Conservation (phyloP, 2,329 filamentous ascomycete genomes). For the Dendrostoma leiphaemia region DNA sequence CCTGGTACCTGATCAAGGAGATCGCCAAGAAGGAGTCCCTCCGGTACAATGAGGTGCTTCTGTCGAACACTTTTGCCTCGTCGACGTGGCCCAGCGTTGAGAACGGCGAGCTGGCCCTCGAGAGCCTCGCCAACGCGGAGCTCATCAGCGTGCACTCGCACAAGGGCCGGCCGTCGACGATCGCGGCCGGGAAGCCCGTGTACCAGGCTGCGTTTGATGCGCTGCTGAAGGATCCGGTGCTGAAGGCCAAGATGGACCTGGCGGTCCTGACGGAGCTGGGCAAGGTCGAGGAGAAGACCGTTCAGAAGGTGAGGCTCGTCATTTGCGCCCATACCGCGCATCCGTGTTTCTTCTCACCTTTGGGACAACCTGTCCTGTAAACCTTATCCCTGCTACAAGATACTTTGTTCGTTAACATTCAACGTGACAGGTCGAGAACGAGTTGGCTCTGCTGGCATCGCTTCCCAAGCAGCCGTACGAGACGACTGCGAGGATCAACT, state of each 20-base stretch:
- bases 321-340: too few relatives aligned
- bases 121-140: constrained; percentile 79
- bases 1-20: constrained; percentile 82
- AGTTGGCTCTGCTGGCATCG: constrained; percentile 68
- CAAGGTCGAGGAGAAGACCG: constrained; percentile 68
- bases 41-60: constrained; percentile 81
- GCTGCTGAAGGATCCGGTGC: constrained; percentile 68
- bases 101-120: constrained; percentile 72
- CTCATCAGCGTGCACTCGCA: constrained; percentile 73
- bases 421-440: constrained; percentile 59
- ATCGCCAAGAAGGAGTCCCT: constrained; percentile 68
- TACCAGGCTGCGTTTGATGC: constrained; percentile 79
- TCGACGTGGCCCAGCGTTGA: constrained; percentile 46
- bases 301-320: constrained; percentile 56
- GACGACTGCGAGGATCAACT: constrained; percentile 64
- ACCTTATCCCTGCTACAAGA: neutral
- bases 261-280: constrained; percentile 66
- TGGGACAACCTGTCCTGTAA: too few relatives aligned
- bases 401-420: neutral
- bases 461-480: constrained; percentile 71
- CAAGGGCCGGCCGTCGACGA: constrained; percentile 73
- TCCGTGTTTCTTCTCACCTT: too few relatives aligned
- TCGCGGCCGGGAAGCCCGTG: constrained; percentile 81
- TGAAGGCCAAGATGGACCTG: constrained; percentile 72
- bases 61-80: constrained; percentile 71